These are phyloP conservation scores for Syncephalis fuscata DNA, from an alignment of 371 early-diverging fungal species.

Conservation along the genomic window DNA sequence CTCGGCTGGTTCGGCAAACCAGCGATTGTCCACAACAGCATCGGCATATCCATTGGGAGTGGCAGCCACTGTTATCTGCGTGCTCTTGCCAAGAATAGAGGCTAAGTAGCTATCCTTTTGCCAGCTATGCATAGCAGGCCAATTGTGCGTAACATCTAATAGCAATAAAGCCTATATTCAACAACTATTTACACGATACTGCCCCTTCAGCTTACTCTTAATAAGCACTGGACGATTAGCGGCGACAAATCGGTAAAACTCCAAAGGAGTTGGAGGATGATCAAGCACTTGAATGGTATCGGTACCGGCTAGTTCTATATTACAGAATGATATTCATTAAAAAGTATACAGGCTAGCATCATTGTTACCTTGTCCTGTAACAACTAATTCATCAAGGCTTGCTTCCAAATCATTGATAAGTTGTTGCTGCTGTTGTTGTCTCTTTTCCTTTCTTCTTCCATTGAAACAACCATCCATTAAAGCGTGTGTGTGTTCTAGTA, in stretches of 20 bases:
- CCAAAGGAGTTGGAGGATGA: conserved; percentile 18
- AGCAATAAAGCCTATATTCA: too few relatives aligned
- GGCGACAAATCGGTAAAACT: conserved; percentile 21
- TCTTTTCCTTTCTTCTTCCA: too few relatives aligned
- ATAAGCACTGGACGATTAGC: conserved; percentile 22
- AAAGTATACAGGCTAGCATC: too few relatives aligned
- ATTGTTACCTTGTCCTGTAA: too few relatives aligned
- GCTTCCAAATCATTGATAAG: too few relatives aligned
- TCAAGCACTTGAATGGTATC: background rate
- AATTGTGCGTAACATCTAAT: conserved; percentile 13
- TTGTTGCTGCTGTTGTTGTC: too few relatives aligned
- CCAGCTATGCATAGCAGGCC: conserved; percentile 47
- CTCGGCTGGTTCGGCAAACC: conserved; percentile 53
- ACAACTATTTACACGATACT: too few relatives aligned
- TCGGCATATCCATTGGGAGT: conserved; percentile 38
- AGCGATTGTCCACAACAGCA: conserved; percentile 37
- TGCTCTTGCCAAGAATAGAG: conserved; percentile 17
- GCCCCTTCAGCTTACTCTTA: conserved; percentile 8
- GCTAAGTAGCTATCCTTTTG: conserved; percentile 27
- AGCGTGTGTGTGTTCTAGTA: too few relatives aligned
- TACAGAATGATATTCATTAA: too few relatives aligned
- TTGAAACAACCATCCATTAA: too few relatives aligned
- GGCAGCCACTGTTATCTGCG: conserved; percentile 39
- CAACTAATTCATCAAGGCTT: too few relatives aligned
- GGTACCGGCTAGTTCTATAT: too few relatives aligned